Conservation (phyloP, 805 yeast genomes). For the Wickerhamomyces queroliae region DNA sequence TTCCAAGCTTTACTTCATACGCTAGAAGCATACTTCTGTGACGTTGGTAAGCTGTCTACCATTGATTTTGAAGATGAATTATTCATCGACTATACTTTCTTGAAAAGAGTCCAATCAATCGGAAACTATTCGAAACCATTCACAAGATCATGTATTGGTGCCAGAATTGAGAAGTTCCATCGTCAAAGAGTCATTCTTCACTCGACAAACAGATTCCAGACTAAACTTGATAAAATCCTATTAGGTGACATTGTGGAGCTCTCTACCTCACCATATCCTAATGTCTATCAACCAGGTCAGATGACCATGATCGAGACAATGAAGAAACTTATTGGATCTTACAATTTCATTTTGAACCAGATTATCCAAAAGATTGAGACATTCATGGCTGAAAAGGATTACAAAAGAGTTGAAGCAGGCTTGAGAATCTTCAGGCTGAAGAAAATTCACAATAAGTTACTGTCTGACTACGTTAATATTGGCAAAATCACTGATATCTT, state of each 20-base stretch:
- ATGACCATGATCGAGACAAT: slow-evolving; percentile 59
- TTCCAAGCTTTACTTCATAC: slow-evolving; percentile 59
- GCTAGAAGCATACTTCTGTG: slow-evolving; percentile 71
- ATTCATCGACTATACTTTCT: slow-evolving; percentile 46
- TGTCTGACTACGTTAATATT: slow-evolving; percentile 50
- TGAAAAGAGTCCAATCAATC: slow-evolving; percentile 55
- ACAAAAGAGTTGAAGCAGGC: slow-evolving; percentile 57
- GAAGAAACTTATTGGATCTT: slow-evolving; percentile 64
- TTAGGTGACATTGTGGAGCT: slow-evolving; percentile 59
- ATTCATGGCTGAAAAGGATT: slow-evolving; percentile 44
- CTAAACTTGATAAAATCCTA: slow-evolving; percentile 55
- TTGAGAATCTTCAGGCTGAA: slow-evolving; percentile 51
- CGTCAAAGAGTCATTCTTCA: slow-evolving; percentile 66
- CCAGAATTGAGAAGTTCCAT: slow-evolving; percentile 69
- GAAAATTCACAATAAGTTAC: slow-evolving; percentile 51
- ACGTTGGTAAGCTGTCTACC: slow-evolving; percentile 69
- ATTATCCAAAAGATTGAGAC: slow-evolving; percentile 43
- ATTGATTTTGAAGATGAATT: slow-evolving; percentile 51
- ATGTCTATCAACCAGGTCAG: slow-evolving; percentile 67
- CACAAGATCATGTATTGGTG: slow-evolving; percentile 75
- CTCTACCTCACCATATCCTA: slow-evolving; percentile 64
- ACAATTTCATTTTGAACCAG: slow-evolving; percentile 44
- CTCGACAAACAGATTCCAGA: slow-evolving; percentile 67
- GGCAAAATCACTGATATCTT: slow-evolving; percentile 41
- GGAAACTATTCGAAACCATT: slow-evolving; percentile 60